Percentiles rank a stretch among this genome's conserved stretches.
phyloP scores from a whole-genome alignment of 352 stramenopile species.

The Phytophthora pluvialis region DNA sequence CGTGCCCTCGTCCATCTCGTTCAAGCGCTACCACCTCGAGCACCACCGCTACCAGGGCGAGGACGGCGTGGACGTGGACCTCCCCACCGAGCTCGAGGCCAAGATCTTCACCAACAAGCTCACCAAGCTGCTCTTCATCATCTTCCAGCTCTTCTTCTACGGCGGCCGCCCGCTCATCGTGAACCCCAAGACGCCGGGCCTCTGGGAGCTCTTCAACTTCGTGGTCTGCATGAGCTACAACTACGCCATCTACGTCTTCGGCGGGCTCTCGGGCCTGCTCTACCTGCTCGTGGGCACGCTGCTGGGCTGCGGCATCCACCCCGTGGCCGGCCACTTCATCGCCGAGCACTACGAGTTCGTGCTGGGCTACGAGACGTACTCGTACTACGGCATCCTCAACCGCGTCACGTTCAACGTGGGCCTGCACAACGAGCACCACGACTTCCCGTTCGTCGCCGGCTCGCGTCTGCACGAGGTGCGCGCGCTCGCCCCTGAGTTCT shows the following conservation, averaged over 20 bases:
- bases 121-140: constrained; percentile 93
- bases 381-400: constrained; percentile 98
- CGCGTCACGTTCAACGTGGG: constrained; percentile 97
- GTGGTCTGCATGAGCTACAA: constrained; percentile 87
- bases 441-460: constrained; percentile 95
- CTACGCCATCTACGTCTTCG: constrained; percentile 76
- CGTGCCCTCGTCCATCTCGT: constrained; percentile 92
- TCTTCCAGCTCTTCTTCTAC: constrained; percentile 96
- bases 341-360: constrained; percentile 97
- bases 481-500: constrained; percentile 94
- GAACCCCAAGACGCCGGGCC: constrained; percentile 87
- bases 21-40: constrained; percentile 98
- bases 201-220: constrained; percentile 92
- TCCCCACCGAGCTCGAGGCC: constrained; percentile 92
- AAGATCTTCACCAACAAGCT: constrained; percentile 89
- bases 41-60: constrained; percentile 97
- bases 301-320: constrained; percentile 94
- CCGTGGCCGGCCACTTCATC: constrained; percentile 97
- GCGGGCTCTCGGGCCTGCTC: constrained; percentile 81
- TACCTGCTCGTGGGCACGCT: constrained; percentile 95
- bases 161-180: constrained; percentile 92
- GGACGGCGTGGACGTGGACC: constrained; percentile 94
- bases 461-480: constrained; percentile 92
- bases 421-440: constrained; percentile 99
- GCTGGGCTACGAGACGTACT: constrained; percentile 96